Conservation (phyloP, 192 early-diverging fungal species). For the Coemansia sp. region DNA sequence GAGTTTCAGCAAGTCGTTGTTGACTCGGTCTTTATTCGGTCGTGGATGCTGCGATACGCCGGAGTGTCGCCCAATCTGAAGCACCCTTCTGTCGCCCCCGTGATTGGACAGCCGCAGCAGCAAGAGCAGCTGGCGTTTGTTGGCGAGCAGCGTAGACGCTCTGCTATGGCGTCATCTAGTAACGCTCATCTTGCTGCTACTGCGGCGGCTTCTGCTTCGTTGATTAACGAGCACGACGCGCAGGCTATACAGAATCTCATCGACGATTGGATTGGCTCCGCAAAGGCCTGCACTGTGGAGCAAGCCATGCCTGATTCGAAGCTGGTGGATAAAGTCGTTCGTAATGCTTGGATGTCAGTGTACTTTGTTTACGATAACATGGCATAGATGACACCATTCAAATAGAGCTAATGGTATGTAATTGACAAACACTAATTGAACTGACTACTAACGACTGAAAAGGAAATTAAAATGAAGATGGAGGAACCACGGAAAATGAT, state of each 20-base stretch:
- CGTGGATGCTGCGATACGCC: slow-evolving; percentile 46
- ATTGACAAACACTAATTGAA: background rate
- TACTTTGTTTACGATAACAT: slow-evolving; percentile 16
- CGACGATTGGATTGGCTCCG: slow-evolving; percentile 43
- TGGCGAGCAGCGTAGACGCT: slow-evolving; percentile 6
- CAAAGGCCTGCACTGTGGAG: slow-evolving; percentile 25
- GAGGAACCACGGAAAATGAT: background rate
- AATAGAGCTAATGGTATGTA: background rate
- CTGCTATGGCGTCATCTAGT: slow-evolving; percentile 1
- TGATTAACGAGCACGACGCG: slow-evolving; percentile 31
- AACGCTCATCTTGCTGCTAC: background rate
- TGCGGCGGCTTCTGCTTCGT: background rate
- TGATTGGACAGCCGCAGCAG: background rate
- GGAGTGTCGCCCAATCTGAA: slow-evolving; percentile 29
- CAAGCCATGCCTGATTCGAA: slow-evolving; percentile 7
- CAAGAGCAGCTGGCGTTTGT: background rate
- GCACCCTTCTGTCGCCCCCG: background rate
- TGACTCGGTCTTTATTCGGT: slow-evolving; percentile 36
- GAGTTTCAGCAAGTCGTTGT: slow-evolving; percentile 37
- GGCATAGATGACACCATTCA: background rate
- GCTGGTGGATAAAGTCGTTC: slow-evolving; percentile 20
- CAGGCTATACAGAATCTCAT: slow-evolving; percentile 36
- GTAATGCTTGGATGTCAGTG: slow-evolving; percentile 33
- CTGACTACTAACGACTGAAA: slow-evolving; percentile 1
- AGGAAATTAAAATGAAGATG: background rate